Evolutionary conservation across 2,329 filamentous ascomycete species (phyloP).

Genomic region (Cryphonectria nitschkei): DNA sequence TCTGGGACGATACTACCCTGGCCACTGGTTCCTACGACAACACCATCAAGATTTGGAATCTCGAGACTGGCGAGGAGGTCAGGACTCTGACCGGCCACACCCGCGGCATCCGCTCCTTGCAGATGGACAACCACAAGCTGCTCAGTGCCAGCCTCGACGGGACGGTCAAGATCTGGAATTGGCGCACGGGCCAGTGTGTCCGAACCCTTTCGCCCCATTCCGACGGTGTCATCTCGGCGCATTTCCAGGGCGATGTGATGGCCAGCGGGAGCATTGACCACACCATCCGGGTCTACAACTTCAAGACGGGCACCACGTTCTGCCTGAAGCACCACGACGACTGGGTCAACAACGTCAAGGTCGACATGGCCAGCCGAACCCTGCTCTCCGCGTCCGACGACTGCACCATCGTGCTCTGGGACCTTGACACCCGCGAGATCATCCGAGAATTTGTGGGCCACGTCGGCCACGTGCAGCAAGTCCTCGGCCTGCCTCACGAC

Average conservation of each 20-base stretch:
- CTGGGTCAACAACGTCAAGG: conserved; percentile 95
- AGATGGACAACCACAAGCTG: conserved; percentile 90
- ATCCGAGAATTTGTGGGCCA: conserved; percentile 83
- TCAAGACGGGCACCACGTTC: conserved; percentile 79
- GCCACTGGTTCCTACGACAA: conserved; percentile 94
- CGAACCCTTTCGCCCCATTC: conserved; percentile 79
- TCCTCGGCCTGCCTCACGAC: conserved; percentile 80
- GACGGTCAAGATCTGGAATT: conserved; percentile 94
- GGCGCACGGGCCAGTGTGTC: conserved; percentile 86
- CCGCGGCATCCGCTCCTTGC: conserved; percentile 81
- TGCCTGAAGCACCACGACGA: conserved; percentile 83
- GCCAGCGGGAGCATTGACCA: conserved; percentile 89
- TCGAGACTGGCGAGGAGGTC: conserved; percentile 83
- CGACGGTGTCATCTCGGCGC: conserved; percentile 81
- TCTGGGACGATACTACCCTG: conserved; percentile 81
- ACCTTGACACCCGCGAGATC: conserved; percentile 80
- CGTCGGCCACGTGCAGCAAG: conserved; percentile 93
- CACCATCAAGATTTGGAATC: conserved; percentile 95
- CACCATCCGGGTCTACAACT: conserved; percentile 92
- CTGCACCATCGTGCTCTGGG: conserved; percentile 88
- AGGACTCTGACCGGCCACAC: conserved; percentile 85
- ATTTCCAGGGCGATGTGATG: conserved; percentile 83
- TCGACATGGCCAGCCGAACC: conserved; percentile 81
- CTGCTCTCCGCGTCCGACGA: conserved; percentile 94
- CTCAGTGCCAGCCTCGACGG: conserved; percentile 88